These are phyloP conservation scores for Drosera spatulata DNA, from an alignment of 179 eudicot genomes.

Conservation along the genomic window DNA sequence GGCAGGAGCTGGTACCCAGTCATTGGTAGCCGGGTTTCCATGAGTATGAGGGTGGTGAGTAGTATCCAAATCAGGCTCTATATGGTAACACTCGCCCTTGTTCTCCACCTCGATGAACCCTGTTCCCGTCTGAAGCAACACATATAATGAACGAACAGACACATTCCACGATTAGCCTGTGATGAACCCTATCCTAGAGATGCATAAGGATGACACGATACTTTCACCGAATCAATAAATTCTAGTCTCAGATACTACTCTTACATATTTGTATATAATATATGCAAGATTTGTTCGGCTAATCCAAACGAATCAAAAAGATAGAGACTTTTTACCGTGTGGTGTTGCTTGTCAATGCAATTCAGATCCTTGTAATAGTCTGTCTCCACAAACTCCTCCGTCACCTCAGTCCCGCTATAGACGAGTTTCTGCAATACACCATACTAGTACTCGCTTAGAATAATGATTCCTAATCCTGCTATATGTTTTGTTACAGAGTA, in stretches of 20 bases:
- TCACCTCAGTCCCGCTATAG: slow-evolving; percentile 26
- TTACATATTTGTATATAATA: neutral
- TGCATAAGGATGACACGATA: too few species aligned
- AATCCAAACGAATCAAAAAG: neutral
- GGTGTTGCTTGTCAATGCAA: slow-evolving; percentile 76
- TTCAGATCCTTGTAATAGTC: slow-evolving; percentile 88
- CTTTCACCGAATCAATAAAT: too few species aligned
- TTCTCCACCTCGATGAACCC: slow-evolving; percentile 76
- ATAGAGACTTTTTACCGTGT: slow-evolving; percentile 38
- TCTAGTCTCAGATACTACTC: neutral
- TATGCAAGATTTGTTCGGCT: neutral
- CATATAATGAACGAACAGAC: neutral
- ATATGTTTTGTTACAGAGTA: too few species aligned
- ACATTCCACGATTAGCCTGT: too few species aligned
- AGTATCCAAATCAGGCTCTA: slow-evolving; percentile 29
- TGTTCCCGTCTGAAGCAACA: slow-evolving; percentile 58
- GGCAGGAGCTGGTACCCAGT: slow-evolving; percentile 66
- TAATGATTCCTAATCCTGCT: too few species aligned
- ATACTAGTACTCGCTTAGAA: too few species aligned
- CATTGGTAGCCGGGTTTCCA: slow-evolving; percentile 95
- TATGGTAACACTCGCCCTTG: slow-evolving; percentile 20
- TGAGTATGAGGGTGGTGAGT: slow-evolving; percentile 31
- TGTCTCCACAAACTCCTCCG: slow-evolving; percentile 91
- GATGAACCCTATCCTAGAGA: too few species aligned
- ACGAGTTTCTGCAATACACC: slow-evolving; percentile 38